Evolutionary conservation across 2,329 filamentous ascomycete genomes (phyloP), one percentile per base, ranked within the genome.

Genomic region (Myriosclerotinia duriaeana): DNA sequence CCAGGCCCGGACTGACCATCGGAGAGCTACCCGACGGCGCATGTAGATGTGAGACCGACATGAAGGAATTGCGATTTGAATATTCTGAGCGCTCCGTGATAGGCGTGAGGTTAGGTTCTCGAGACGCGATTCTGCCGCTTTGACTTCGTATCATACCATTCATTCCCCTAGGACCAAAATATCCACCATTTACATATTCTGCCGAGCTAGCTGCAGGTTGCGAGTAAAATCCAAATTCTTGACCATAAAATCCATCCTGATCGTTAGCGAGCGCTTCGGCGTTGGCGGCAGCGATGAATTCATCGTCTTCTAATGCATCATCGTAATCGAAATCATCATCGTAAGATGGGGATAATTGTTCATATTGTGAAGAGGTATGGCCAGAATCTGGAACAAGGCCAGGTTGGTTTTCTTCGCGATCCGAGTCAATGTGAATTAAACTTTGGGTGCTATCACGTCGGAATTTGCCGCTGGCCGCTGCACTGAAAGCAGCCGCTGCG

Each of bases 41-140:
- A 2, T 80, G 79, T 14, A 78, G 76, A 58, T 79, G 78, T 64
- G 80, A 79, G 34, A 78, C 78, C 42, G 81, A 82, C 69, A 94
- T 80, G 67, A 96, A 86, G 0, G 91, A 96, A 76, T 97, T 98
- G 54, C 95, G 87, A 67, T 96, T 97, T 53, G 92, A 97, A 81
- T 96, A 97, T 78, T 99, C 95, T 67, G 92, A 96, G 15, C 93
- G 87, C 77, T 98, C 95, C 0, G 94, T 98, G 73, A 99, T 98
- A 7, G 95, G 95, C 1, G 95, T 98, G 58, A 99, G 80, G 73
- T 95, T 97, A 1, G 95, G 94, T 76, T 97, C 94, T 52, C 90
- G 87, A 26, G 91, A 90, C 40, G 89, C 86, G 62, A 88, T 83
- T 17, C 88, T 87, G 26, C 91, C 93, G 70, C 90, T 95, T 65